Conservation (phyloP, 805 yeast genomes). For the Starmerella powellii region DNA sequence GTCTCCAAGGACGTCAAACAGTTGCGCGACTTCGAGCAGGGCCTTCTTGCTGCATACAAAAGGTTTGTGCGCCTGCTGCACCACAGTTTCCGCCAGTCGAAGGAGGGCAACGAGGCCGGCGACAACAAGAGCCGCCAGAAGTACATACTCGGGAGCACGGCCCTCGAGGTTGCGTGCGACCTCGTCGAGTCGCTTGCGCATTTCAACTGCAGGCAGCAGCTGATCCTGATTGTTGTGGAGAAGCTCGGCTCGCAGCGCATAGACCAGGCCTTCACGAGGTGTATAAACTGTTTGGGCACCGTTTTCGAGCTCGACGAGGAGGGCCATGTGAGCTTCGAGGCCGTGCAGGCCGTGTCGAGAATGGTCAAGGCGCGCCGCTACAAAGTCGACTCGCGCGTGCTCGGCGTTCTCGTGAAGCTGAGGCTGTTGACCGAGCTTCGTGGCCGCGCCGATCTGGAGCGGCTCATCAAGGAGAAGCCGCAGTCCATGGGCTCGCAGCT, state of each 20-base stretch:
- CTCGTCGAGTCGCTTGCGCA: constrained; percentile 54
- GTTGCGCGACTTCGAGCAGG: constrained; percentile 70
- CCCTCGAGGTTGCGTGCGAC: constrained; percentile 71
- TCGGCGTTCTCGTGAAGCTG: constrained; percentile 60
- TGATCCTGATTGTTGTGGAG: constrained; percentile 54
- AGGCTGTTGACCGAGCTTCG: constrained; percentile 31
- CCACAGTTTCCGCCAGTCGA: constrained; percentile 32
- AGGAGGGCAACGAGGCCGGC: constrained; percentile 13
- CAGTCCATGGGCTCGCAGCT: constrained; percentile 27
- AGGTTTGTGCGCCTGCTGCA: constrained; percentile 49
- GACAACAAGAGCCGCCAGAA: not conserved
- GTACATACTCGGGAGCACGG: constrained; percentile 29
- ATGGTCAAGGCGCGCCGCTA: constrained; percentile 61
- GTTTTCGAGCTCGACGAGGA: constrained; percentile 64
- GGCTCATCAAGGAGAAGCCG: constrained; percentile 36
- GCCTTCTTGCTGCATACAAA: constrained; percentile 55
- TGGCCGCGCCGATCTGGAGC: constrained; percentile 32
- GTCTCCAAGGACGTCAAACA: constrained; percentile 73
- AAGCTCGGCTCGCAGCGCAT: constrained; percentile 45
- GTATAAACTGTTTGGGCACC: constrained; percentile 55
- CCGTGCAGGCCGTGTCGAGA: constrained; percentile 55
- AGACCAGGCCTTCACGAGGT: constrained; percentile 41
- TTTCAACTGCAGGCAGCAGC: constrained; percentile 72
- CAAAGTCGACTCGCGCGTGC: constrained; percentile 70
- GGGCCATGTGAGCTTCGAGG: constrained; percentile 70